These are phyloP conservation scores for Effrenium voratum DNA, from an alignment of 73 alveolate genomes.

Conservation along the genomic window DNA sequence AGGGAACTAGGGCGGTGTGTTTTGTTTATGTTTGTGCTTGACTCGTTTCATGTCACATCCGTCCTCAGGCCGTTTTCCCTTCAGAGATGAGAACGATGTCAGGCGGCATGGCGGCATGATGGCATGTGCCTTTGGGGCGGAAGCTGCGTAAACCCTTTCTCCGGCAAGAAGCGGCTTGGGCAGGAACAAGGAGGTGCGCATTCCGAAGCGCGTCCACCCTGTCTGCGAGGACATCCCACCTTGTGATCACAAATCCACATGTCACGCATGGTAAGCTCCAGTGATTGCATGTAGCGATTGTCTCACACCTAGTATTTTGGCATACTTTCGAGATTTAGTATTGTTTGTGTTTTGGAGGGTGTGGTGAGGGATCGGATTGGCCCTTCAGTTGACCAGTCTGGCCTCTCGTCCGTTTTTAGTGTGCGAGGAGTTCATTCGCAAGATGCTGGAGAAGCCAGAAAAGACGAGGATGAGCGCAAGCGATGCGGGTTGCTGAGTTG, in stretches of 20 bases:
- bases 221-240: slow-evolving; percentile 54
- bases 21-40: neutral
- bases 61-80: slow-evolving; percentile 64
- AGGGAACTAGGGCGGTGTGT: neutral
- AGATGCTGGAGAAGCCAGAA: slow-evolving; percentile 86
- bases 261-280: no score
- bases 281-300: no score
- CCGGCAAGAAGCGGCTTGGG: neutral
- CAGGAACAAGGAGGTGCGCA: slow-evolving; percentile 83
- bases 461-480: slow-evolving; percentile 60
- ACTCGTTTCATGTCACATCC: neutral
- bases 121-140: neutral
- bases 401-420: neutral
- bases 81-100: slow-evolving; percentile 82
- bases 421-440: slow-evolving; percentile 74
- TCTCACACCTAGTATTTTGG: no score
- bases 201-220: slow-evolving; percentile 81
- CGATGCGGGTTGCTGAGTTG: neutral
- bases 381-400: neutral
- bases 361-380: neutral
- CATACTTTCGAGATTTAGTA: neutral
- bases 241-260: neutral
- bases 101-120: neutral
- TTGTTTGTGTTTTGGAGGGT: neutral
- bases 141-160: neutral